phyloP scores from a whole-genome alignment of 78 protist species.

The Dictyostelium intermedium region DNA sequence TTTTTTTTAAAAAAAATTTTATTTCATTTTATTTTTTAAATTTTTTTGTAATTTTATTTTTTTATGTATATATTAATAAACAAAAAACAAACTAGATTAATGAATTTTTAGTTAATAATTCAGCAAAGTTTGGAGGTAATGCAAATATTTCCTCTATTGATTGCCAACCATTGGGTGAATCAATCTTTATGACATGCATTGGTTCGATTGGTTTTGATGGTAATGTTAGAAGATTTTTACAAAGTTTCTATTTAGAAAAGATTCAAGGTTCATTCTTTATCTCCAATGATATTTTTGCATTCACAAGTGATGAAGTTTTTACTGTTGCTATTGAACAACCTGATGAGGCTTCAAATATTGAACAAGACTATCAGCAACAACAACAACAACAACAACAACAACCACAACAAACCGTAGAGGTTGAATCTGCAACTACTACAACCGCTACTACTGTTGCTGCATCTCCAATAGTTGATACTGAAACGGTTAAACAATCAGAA shows the following conservation, averaged over 20 bases:
- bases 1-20: too few species aligned
- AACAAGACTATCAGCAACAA: neutral
- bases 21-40: neutral
- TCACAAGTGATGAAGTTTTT: neutral
- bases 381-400: conserved; percentile 1
- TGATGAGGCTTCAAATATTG: conserved; percentile 37
- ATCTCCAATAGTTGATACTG: neutral
- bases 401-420: neutral
- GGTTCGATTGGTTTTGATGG: conserved; percentile 2
- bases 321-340: conserved; percentile 14
- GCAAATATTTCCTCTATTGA: conserved; percentile 1
- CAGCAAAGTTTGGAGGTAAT: neutral
- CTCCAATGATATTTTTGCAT: conserved; percentile 21
- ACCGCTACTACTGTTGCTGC: neutral
- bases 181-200: conserved; percentile 22
- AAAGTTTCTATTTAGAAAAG: conserved; percentile 50
- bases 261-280: conserved; percentile 11
- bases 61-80: too few species aligned
- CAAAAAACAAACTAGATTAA: neutral
- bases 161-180: conserved; percentile 8
- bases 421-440: neutral
- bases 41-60: neutral
- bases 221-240: neutral
- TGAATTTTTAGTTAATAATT: neutral
- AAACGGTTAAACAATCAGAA: neutral